Base-by-base conservation (phyloP, 2,329 filamentous ascomycete species). In the Sarocladiaceae sp. region DNA sequence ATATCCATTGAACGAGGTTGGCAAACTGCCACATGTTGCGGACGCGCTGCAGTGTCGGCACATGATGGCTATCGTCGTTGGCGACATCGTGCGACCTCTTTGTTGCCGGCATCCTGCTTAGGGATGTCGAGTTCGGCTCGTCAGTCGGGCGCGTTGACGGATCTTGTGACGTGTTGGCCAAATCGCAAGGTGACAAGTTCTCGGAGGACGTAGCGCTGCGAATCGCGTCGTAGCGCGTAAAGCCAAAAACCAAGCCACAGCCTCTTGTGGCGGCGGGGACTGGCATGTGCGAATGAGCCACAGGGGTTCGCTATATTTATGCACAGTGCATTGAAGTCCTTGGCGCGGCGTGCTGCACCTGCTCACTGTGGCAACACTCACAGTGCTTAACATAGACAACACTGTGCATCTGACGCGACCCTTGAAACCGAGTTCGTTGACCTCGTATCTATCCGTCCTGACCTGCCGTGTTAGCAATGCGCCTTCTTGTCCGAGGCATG, bases 21-120 rank as follows among this genome's bases (percentile, higher is more conserved):
- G 91, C 88, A 65, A 97, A 96, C 64, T 96, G 86, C 90, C 91
- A 97, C 75, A 87, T 89, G 60, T 87, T 93, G 50, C 91, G 81
- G 53, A 97, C 76, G 52, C 74, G 81, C 47, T 80, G 69, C 21
- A 94, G 70, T 45, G 80, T 55, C 3, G 67, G 60, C 2, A 45
- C 39, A 16, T 40, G 26, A 16, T 33, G 23, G n/a, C 12, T 15
- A 15, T 15, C 26, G 23, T 33, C 20, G 26, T 39, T 35, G 5
- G 19, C 37, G 21, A 33, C 44, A 33, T 45, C 46, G n/a, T 34
- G 11, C 7, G 47, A 26, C 31, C 47, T 37, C 29, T 48, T 48
- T 15, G 41, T 43, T 15, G 47, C 35, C 39, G 44, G 43, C 47
- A 48, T 48, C 6, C 9, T 26, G 37, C n/a, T n/a, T 4, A 18